Evolutionary conservation across 75 land plant species (phyloP), one percentile per base, ranked within the genome.

Genomic region (Sequoiadendron giganteum): DNA sequence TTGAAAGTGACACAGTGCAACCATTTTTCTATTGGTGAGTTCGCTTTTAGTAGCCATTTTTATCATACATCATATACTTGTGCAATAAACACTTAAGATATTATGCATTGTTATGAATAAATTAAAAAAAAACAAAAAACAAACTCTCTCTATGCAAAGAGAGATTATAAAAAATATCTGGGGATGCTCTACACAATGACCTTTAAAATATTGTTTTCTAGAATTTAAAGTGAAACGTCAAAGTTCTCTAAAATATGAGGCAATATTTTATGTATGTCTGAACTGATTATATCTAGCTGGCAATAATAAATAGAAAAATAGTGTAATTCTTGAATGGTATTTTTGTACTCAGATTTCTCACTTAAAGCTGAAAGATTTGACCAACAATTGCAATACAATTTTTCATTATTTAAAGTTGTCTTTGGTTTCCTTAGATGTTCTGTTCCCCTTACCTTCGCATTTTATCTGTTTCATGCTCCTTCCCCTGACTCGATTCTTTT

Each of bases 21-120:
- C 97, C 99, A 48, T 97, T 97, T 90, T 97, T 96, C 87, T 96
- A 97, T 87, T 97, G 99, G 97, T 95, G 90, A 92, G 72, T 45
- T 43, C 61, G 79, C 72, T 85, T 42, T 38, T 10, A 84, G 43
- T 83, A 34, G 38, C 30, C 40, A 82, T 88, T 54, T 48, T 83
- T 32, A 10, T 19, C 47, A 2, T 21, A 39, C 5, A 65, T 65
- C 42, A 75, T 48, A 83, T 83, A 45, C n/a, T 28, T 83, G 30
- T 83, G 42, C 45, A 38, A 13, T 42, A 83, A 55, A 32, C 56
- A 28, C 48, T 9, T 77, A 0, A 77, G 19, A n/a, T 42, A 42
- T 83, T 25, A 16, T 45, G 49, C n/a, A 43, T 9, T 42, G 49
- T 42, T 21, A 58, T 58, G 65, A 58, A 58, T 3, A 58, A 19